These are phyloP conservation scores for Leptosphaerulina australis DNA, from an alignment of 2,329 filamentous ascomycete species.

Conservation along the genomic window DNA sequence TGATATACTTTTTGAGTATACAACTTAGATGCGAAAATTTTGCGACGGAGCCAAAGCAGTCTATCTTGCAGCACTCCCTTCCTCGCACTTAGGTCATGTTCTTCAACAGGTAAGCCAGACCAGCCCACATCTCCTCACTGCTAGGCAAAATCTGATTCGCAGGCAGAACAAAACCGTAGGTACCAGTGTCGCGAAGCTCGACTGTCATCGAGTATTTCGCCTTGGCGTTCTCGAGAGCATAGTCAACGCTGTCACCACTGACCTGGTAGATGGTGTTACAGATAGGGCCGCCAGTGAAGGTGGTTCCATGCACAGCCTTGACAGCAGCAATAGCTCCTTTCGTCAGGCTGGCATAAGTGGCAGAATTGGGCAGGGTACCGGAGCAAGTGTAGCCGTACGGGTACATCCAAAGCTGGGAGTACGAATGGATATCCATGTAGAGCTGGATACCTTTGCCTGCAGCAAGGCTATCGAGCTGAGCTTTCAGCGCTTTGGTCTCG, in stretches of 20 bases:
- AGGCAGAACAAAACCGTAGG: conserved; percentile 58
- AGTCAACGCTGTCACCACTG: conserved; percentile 54
- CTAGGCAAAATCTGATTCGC: conserved; percentile 56
- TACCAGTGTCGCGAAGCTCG: conserved; percentile 58
- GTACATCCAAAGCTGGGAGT: conserved; percentile 57
- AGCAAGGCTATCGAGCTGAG: conserved; percentile 54
- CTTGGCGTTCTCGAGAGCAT: conserved; percentile 50
- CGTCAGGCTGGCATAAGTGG: conserved; percentile 58
- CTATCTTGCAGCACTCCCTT: no score
- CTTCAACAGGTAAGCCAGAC: conserved; percentile 41
- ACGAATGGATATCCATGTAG: conserved; percentile 70
- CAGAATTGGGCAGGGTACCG: conserved; percentile 54
- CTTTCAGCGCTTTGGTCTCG: conserved; percentile 52
- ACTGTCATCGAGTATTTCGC: conserved; percentile 56
- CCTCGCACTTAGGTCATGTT: conserved; percentile 29
- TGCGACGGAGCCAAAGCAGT: no score
- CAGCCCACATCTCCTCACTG: conserved; percentile 56
- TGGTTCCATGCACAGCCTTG: conserved; percentile 59
- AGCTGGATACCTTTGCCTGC: conserved; percentile 60
- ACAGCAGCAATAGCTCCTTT: conserved; percentile 59
- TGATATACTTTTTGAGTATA: neutral
- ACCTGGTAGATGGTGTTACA: conserved; percentile 68
- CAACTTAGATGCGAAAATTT: no score
- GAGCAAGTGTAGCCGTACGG: conserved; percentile 66
- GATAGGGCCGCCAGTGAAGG: conserved; percentile 54